A percentile compares a stretch with the other conserved stretches of the same genome.
These are phyloP conservation scores for Arachnopeziza araneosa DNA, from an alignment of 2,329 filamentous ascomycete species.

Conservation along the genomic window DNA sequence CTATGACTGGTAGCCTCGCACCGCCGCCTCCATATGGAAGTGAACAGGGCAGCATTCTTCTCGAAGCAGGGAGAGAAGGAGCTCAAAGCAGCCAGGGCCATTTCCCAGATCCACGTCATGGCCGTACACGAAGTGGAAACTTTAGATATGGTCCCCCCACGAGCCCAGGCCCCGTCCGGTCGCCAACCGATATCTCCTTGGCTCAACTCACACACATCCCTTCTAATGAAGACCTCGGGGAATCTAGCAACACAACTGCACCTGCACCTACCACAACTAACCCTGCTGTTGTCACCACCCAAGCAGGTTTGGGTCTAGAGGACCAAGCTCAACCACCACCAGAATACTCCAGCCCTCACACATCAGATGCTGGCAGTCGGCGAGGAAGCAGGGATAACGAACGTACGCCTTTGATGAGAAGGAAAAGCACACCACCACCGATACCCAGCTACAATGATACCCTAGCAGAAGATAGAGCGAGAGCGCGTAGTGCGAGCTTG, in stretches of 20 bases:
- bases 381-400: slow-evolving; percentile 50
- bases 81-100: slow-evolving; percentile 41
- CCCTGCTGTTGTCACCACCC: slow-evolving; percentile 14
- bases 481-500: slow-evolving; percentile 16
- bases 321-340: slow-evolving; percentile 59
- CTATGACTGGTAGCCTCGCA: slow-evolving; percentile 90
- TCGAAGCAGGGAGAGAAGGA: slow-evolving; percentile 70
- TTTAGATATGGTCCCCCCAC: slow-evolving; percentile 67
- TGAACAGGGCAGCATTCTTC: slow-evolving; percentile 90
- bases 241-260: slow-evolving; percentile 33
- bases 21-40: slow-evolving; percentile 95
- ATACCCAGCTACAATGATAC: slow-evolving; percentile 33
- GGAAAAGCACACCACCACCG: slow-evolving; percentile 28
- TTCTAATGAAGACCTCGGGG: slow-evolving; percentile 61
- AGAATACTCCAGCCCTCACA: slow-evolving; percentile 62
- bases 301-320: slow-evolving; percentile 14
- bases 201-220: slow-evolving; percentile 73
- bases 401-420: slow-evolving; percentile 43
- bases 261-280: slow-evolving; percentile 15
- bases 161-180: slow-evolving; percentile 83
- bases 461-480: slow-evolving; percentile 24
- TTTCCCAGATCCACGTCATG: slow-evolving; percentile 48
- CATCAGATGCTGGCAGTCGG: slow-evolving; percentile 50
- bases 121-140: slow-evolving; percentile 70
- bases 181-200: slow-evolving; percentile 92